Base-by-base conservation (phyloP, 1,139 yeast species). In the Blastobotrys persicus region DNA sequence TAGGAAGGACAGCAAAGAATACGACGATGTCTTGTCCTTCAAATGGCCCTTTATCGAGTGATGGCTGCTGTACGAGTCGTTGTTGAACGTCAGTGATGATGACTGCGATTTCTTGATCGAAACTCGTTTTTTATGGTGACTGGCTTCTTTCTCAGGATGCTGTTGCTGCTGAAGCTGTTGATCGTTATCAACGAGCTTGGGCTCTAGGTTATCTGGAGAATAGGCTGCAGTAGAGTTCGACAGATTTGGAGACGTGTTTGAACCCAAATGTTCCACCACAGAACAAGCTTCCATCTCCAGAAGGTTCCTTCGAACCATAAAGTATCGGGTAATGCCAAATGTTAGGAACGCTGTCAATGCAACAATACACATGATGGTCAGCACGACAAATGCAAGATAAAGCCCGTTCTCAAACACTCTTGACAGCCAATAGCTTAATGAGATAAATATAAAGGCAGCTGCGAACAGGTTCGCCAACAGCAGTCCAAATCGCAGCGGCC, bases 381-480 rank as follows among this genome's bases (percentile, higher is more conserved):
- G 18, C 7, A 34, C 18, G 5, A 34, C 17, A 23, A 34, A 34
- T 6, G 38, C 38, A 11, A 34, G 38, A 14, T 34, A 23, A 9
- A 34, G 38, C 18, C 38, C 38, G 38, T 14, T 14, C 13, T 16
- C 19, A 3, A 34, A 6, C 13, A 34, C 9, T 5, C n/a, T 19
- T 4, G 38, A 13, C 7, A 34, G 12, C 12, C 17, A 28, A 28
- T 16, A 4, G 12, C 28, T 38, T 12, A 48, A 45, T 5, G 40
- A 19, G 16, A 31, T 40, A 17, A 37, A 31, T 1, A 26, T 35
- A 17, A 39, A 12, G 7, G 34, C 31, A 7, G 38, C 32, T 31
- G 38, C 46, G 18, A 18, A 26, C 18, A 44, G 38, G 20, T 34
- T 17, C 20, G 42, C 13, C 14, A 48, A 14, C 45, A 41, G 38